Evolutionary conservation across 139 green algal species (phyloP).

Genomic region (Picochlorum sp.): DNA sequence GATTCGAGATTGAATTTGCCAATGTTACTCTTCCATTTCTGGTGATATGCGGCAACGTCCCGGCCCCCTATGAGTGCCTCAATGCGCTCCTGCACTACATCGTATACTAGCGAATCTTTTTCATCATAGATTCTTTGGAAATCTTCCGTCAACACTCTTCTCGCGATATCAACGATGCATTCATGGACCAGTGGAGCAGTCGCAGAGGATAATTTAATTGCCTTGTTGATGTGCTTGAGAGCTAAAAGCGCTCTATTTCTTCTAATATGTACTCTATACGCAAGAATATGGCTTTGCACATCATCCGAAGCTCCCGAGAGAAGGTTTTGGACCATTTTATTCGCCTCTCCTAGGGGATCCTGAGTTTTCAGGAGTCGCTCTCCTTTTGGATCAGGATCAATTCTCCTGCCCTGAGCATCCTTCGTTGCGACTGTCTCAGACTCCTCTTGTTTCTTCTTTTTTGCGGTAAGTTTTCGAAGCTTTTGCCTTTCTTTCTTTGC

Average conservation of each 20-base stretch:
- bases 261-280: conserved; percentile 62
- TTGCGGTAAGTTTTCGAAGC: conserved; percentile 42
- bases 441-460: conserved; percentile 27
- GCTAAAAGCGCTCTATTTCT: conserved; percentile 65
- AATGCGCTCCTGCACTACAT: no score
- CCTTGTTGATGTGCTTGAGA: conserved; percentile 58
- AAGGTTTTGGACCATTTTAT: conserved; percentile 73
- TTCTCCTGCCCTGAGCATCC: conserved; percentile 27
- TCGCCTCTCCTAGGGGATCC: conserved; percentile 78
- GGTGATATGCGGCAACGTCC: no score
- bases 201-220: conserved; percentile 35
- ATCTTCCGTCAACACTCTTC: neutral
- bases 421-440: conserved; percentile 29
- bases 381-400: conserved; percentile 81
- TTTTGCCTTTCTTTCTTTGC: conserved; percentile 41
- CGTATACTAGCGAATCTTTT: no score
- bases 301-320: conserved; percentile 32
- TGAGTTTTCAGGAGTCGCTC: conserved; percentile 55
- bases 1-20: no score
- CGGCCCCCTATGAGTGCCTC: no score
- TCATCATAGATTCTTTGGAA: no score
- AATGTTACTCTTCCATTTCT: no score
- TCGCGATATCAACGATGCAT: conserved; percentile 39
- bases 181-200: conserved; percentile 53
- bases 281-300: conserved; percentile 51